Evolutionary conservation across 2,329 filamentous ascomycete genomes (phyloP).

Genomic region (Neopestalotiopsis rosae): DNA sequence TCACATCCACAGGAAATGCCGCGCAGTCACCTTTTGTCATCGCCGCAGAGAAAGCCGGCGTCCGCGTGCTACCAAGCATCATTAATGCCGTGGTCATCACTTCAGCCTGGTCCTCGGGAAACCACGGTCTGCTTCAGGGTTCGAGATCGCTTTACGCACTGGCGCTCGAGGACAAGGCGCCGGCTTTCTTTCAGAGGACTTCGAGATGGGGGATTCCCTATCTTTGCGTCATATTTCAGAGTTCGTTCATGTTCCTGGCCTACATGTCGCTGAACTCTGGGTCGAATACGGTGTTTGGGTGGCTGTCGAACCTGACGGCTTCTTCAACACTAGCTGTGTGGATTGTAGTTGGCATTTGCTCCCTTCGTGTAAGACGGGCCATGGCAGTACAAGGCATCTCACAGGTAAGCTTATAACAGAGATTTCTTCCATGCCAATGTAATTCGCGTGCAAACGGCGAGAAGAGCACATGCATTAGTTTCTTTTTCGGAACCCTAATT

Average conservation of each 20-base stretch:
- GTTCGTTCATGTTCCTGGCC: constrained; percentile 19
- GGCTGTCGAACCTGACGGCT: constrained; percentile 33
- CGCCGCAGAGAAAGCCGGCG: constrained; percentile 49
- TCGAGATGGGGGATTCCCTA: constrained; percentile 50
- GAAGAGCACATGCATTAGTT: background rate
- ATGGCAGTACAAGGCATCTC: constrained; percentile 31
- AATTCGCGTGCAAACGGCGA: background rate
- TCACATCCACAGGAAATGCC: constrained; percentile 41
- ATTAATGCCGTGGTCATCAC: constrained; percentile 46
- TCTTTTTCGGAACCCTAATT: background rate
- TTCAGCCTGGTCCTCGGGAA: constrained; percentile 47
- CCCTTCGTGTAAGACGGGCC: constrained; percentile 28
- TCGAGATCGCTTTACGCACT: constrained; percentile 54
- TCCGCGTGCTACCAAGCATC: constrained; percentile 41
- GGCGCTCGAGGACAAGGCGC: constrained; percentile 54
- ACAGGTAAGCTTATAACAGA: constrained; percentile 7
- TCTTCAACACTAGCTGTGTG: constrained; percentile 29
- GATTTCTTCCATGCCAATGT: background rate
- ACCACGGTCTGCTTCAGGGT: constrained; percentile 51
- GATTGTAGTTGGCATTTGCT: constrained; percentile 29
- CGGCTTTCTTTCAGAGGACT: constrained; percentile 49
- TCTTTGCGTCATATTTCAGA: constrained; percentile 27
- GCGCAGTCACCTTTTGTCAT: constrained; percentile 60
- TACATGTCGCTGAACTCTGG: constrained; percentile 25
- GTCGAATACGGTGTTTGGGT: constrained; percentile 31